phyloP scores from a whole-genome alignment of 1,284 basidiomycete genomes.

The Trametes polyzona region DNA sequence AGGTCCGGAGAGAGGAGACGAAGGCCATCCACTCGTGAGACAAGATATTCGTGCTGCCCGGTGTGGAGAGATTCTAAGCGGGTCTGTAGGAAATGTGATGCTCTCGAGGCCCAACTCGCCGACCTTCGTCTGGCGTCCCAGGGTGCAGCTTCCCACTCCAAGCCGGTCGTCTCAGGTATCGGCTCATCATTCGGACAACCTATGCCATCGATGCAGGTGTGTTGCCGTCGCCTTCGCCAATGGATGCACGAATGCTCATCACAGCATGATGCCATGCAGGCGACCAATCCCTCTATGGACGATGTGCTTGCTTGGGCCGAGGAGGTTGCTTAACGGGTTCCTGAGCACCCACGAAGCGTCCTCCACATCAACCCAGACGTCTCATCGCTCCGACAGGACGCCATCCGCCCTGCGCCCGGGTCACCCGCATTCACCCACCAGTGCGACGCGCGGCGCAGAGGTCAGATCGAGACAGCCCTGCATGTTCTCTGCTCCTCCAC shows the following conservation, averaged over 20 bases:
- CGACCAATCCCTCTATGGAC: constrained; percentile 34
- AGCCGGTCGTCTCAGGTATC: not conserved
- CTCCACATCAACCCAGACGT: not conserved
- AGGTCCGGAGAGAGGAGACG: constrained; percentile 71
- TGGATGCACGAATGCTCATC: not conserved
- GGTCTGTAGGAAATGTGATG: constrained; percentile 63
- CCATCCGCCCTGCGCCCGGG: too few species aligned
- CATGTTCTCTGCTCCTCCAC: too few species aligned
- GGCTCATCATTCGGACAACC: not conserved
- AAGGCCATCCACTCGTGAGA: constrained; percentile 62
- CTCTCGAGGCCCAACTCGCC: constrained; percentile 61
- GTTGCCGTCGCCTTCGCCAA: not conserved
- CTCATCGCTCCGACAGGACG: too few species aligned
- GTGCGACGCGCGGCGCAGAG: too few species aligned
- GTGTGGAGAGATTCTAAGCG: not conserved
- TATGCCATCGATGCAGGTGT: not conserved
- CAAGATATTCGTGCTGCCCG: not conserved
- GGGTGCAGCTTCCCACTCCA: constrained; percentile 4
- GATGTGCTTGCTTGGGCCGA: constrained; percentile 69
- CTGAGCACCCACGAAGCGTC: too few species aligned
- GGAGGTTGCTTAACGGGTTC: constrained; percentile 41
- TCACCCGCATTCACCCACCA: too few species aligned
- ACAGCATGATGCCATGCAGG: constrained; percentile 5
- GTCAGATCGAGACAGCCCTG: too few species aligned
- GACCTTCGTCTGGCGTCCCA: constrained; percentile 50